These are phyloP conservation scores for Tetrahymena borealis DNA, from an alignment of 73 alveolate species.

Conservation along the genomic window DNA sequence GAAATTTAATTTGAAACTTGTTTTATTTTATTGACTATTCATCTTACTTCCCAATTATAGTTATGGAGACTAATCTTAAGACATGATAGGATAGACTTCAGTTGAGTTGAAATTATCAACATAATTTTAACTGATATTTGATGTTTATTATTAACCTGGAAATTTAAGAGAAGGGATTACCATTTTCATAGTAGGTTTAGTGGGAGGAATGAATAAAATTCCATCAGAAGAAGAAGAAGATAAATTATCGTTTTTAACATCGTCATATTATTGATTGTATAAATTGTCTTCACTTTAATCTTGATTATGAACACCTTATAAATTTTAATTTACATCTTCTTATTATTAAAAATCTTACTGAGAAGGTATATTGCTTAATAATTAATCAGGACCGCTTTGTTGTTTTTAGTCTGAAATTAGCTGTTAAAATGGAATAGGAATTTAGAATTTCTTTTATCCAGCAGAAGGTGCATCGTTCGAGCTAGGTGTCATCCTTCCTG, in stretches of 20 bases:
- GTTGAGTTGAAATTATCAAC: neutral
- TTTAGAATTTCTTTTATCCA: constrained; percentile 33
- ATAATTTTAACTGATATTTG: neutral
- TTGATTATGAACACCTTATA: neutral
- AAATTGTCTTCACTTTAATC: neutral
- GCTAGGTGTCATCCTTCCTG: constrained; percentile 27
- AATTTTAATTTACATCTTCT: neutral
- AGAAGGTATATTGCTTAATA: neutral
- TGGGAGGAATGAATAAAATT: neutral
- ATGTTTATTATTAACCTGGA: neutral
- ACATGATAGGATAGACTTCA: neutral
- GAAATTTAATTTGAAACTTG: neutral
- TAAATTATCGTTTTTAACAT: neutral
- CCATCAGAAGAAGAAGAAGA: neutral
- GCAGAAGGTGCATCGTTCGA: constrained; percentile 16
- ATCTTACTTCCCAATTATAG: neutral
- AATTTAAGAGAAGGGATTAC: neutral
- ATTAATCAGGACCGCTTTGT: neutral
- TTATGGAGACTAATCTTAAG: neutral
- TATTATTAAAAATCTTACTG: neutral
- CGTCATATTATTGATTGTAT: neutral
- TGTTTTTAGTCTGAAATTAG: constrained; percentile 29
- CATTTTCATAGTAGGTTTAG: neutral
- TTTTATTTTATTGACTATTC: neutral
- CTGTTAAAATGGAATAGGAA: constrained; percentile 44